These are phyloP conservation scores for Rhinocladiella mackenziei DNA, from an alignment of 2,329 filamentous ascomycete genomes.

Conservation along the genomic window DNA sequence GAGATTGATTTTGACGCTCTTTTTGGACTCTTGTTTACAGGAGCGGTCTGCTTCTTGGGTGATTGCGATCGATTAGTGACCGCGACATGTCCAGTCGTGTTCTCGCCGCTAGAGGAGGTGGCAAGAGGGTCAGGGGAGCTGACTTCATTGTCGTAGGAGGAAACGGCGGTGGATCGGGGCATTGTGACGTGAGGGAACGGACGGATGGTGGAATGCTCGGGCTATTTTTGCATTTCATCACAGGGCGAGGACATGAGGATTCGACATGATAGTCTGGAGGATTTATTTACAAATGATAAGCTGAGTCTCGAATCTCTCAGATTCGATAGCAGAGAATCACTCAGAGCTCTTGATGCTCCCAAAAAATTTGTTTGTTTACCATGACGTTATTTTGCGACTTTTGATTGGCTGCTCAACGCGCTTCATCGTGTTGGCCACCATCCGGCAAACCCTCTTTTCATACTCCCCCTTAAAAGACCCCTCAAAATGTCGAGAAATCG, in stretches of 20 bases:
- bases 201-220: slow-evolving; percentile 7
- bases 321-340: too few relatives aligned
- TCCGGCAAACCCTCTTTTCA: background rate
- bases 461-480: background rate
- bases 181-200: slow-evolving; percentile 8
- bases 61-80: slow-evolving; percentile 6
- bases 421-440: too few relatives aligned
- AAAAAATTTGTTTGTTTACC: slow-evolving; percentile 28
- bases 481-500: slow-evolving; percentile 41
- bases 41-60: background rate
- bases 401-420: slow-evolving; percentile 21
- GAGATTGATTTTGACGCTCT: slow-evolving; percentile 9
- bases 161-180: slow-evolving; percentile 12
- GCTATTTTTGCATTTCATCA: too few relatives aligned
- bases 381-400: slow-evolving; percentile 17
- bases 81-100: slow-evolving; percentile 1
- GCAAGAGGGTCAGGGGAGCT: slow-evolving; percentile 31
- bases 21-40: background rate
- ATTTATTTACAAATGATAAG: too few relatives aligned
- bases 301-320: too few relatives aligned
- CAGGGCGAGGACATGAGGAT: too few relatives aligned
- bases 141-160: slow-evolving; percentile 14
- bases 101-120: slow-evolving; percentile 15
- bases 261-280: too few relatives aligned
- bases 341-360: too few relatives aligned